phyloP scores from a whole-genome alignment of 495 filamentous ascomycete genomes.

The Hamigera avellanea region DNA sequence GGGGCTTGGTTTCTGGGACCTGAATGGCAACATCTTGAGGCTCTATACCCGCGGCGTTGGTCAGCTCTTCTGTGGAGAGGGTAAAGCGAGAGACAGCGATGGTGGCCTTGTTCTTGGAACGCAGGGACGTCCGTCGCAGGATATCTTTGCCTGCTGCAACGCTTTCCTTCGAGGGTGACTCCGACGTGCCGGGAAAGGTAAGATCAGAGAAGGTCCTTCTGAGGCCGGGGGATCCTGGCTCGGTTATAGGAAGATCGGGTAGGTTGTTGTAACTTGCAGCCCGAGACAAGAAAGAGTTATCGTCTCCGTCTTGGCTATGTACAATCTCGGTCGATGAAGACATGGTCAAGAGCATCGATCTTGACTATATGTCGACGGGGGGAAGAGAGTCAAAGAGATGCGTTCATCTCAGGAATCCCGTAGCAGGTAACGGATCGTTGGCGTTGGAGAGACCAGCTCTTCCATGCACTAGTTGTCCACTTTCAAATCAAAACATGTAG shows the following conservation, averaged over 20 bases:
- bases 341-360: slow-evolving; percentile 18
- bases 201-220: slow-evolving; percentile 35
- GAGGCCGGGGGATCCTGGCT: slow-evolving; percentile 16
- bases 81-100: slow-evolving; percentile 26
- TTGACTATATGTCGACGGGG: slow-evolving; percentile 6
- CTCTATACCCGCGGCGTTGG: slow-evolving; percentile 11
- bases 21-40: slow-evolving; percentile 8
- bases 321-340: slow-evolving; percentile 18
- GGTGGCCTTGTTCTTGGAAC: slow-evolving; percentile 25
- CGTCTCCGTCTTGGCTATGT: slow-evolving; percentile 14
- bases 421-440: slow-evolving; percentile 11
- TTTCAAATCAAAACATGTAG: slow-evolving; percentile 15
- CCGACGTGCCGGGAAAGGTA: slow-evolving; percentile 19
- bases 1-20: slow-evolving; percentile 22
- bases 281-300: slow-evolving; percentile 17
- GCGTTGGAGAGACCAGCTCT: slow-evolving; percentile 31
- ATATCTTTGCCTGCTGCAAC: slow-evolving; percentile 36
- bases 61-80: slow-evolving; percentile 26
- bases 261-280: slow-evolving; percentile 36
- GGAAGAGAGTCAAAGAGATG: slow-evolving; percentile 6
- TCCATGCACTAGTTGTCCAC: slow-evolving; percentile 19
- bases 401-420: slow-evolving; percentile 24
- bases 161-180: slow-evolving; percentile 32
- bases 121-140: slow-evolving; percentile 30
- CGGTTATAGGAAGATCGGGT: slow-evolving; percentile 13